Base-by-base conservation (phyloP, 768 basidiomycete species). In the Paxillus ammoniavirescens region DNA sequence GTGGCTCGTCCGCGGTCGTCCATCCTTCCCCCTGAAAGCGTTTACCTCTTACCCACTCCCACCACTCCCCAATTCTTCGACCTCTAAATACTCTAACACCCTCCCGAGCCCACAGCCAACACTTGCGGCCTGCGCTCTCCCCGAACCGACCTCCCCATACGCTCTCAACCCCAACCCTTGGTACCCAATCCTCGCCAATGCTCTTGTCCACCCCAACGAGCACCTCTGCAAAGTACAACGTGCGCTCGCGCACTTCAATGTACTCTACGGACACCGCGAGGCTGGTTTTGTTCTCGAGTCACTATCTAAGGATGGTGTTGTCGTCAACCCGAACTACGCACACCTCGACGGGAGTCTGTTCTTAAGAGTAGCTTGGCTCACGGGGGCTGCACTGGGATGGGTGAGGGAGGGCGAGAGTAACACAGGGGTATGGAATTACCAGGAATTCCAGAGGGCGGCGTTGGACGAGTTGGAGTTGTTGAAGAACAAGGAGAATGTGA, bases 321-420 rank as follows among this genome's bases (percentile, higher is more conserved):
- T 61, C 1, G 75, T 75, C 12, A 72, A 81, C 47, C 66, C 85
- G 41, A 71, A 74, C 13, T 84, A 79, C n/a, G 69, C 57, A 2
- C 63, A 64, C 33, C 59, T 82, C 10, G 87, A 89, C 63, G 87
- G 87, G 8, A 80, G 79, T 15, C 59, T 90, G 45, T 90, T 90
- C 63, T 58, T 85, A 36, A 72, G 85, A 42, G 72, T 73, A 0
- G 86, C 84, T 5, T 76, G 77, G 53, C 58, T 85, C 62, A 81
- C 81, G 4, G 72, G 74, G 21, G 71, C 76, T 51, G 67, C 75
- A 8, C 60, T 74, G 51, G 71, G 73, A 7, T 73, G 73, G 72
- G 69, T 75, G 8, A 64, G 70, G 14, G 75, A 78, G 49, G 77
- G 75, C 0, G 72, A 69, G 55, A 49, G 42, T 0, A 66, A 70